Percentiles rank a stretch among this genome's conserved stretches.
Conservation (phyloP, 2,329 filamentous ascomycete genomes). For the Calonectria crousiana region DNA sequence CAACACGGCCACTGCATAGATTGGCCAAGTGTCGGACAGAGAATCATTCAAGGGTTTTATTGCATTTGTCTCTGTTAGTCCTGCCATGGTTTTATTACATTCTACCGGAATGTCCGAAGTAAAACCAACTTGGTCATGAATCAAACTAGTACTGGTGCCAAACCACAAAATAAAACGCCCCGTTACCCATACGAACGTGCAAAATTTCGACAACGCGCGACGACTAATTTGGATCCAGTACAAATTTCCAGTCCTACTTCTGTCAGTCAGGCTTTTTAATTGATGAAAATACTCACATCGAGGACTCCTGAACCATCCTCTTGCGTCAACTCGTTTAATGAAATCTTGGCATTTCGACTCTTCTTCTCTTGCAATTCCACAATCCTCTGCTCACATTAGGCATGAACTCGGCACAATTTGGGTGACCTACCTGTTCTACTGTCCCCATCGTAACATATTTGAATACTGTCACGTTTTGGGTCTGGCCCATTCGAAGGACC, state of each 20-base stretch:
- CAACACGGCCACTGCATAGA: too few relatives aligned
- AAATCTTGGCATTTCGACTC: background rate
- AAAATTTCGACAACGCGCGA: background rate
- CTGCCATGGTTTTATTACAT: background rate
- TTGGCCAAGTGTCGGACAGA: too few relatives aligned
- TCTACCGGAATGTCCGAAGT: background rate
- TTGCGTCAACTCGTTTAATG: background rate
- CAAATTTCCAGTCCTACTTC: background rate
- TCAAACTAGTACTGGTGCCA: background rate
- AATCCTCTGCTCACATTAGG: background rate
- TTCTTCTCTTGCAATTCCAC: background rate
- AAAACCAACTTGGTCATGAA: background rate
- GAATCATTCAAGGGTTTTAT: too few relatives aligned
- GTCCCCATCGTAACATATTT: background rate
- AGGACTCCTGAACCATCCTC: background rate
- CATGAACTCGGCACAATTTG: background rate
- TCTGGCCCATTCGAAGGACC: background rate
- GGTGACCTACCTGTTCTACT: background rate
- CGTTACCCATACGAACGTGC: background rate
- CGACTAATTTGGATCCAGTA: background rate
- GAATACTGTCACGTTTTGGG: background rate
- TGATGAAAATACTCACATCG: background rate
- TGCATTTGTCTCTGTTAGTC: too few relatives aligned
- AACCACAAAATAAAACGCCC: background rate
- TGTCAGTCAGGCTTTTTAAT: background rate